A percentile compares a stretch with the other conserved stretches of the same genome.
Conservation (phyloP, 805 yeast species). For the Wickerhamomyces mucosus region DNA sequence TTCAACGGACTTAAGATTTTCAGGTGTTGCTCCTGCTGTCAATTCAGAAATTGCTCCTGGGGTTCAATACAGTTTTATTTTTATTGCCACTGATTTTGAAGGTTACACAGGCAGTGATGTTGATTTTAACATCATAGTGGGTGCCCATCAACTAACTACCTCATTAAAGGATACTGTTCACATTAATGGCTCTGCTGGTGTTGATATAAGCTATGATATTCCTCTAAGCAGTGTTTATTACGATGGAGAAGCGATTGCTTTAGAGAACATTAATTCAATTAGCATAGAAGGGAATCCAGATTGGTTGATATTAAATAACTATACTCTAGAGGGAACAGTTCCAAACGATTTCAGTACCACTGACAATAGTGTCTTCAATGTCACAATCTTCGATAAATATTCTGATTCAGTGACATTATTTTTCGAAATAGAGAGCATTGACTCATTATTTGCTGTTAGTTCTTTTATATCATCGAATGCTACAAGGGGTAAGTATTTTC, state of each 20-base stretch:
- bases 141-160: conserved; percentile 80
- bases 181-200: conserved; percentile 61
- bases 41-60: conserved; percentile 88
- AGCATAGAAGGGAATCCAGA: conserved; percentile 43
- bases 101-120: conserved; percentile 70
- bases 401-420: conserved; percentile 52
- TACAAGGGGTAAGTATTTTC: conserved; percentile 52
- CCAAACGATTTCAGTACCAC: conserved; percentile 35
- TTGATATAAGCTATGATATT: conserved; percentile 40
- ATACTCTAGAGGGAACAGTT: conserved; percentile 43
- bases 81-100: conserved; percentile 69
- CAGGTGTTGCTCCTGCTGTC: conserved; percentile 83
- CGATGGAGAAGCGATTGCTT: conserved; percentile 44
- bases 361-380: conserved; percentile 31
- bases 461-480: conserved; percentile 54
- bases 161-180: conserved; percentile 43
- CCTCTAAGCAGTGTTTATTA: conserved; percentile 58
- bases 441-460: conserved; percentile 45
- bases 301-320: conserved; percentile 42
- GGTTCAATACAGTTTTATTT: conserved; percentile 51
- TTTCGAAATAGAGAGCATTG: conserved; percentile 44
- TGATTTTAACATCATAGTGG: conserved; percentile 65
- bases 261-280: conserved; percentile 46
- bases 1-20: conserved; percentile 48
- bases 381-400: conserved; percentile 48